A percentile compares a stretch with the other conserved stretches of the same genome.
phyloP scores from a whole-genome alignment of 2,329 filamentous ascomycete species.

The Tolypocladium guangdongense region DNA sequence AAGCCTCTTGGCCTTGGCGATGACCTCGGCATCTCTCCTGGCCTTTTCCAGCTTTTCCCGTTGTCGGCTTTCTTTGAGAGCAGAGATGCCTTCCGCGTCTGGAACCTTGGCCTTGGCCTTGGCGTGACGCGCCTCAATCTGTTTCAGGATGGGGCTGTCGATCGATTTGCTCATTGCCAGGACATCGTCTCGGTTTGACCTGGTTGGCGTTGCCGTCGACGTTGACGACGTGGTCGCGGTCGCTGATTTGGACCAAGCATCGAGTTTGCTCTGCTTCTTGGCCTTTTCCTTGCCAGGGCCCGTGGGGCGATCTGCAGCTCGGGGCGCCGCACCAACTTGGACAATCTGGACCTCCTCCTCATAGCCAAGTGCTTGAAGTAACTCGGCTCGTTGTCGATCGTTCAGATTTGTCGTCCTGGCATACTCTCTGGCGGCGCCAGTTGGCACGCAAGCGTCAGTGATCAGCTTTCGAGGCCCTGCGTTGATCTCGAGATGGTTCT shows the following conservation, averaged over 20 bases:
- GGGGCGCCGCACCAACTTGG: conserved; percentile 22
- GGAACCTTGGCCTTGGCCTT: conserved; percentile 18
- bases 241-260: conserved; percentile 48
- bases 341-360: conserved; percentile 42
- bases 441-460: conserved; percentile 52
- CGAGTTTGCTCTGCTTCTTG: conserved; percentile 50
- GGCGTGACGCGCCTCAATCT: conserved; percentile 28
- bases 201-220: conserved; percentile 12
- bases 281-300: conserved; percentile 20
- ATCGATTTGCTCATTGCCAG: conserved; percentile 34
- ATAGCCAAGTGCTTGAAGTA: conserved; percentile 53
- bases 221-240: conserved; percentile 12
- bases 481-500: conserved; percentile 63
- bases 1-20: conserved; percentile 52
- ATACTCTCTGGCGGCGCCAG: conserved; percentile 40
- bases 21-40: conserved; percentile 58
- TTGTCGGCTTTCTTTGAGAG: conserved; percentile 60
- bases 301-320: conserved; percentile 9
- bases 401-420: conserved; percentile 68
- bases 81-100: conserved; percentile 26
- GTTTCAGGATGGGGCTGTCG: conserved; percentile 36
- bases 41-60: conserved; percentile 65
- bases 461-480: conserved; percentile 49
- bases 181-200: conserved; percentile 35
- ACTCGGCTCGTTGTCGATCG: conserved; percentile 72